Base-by-base conservation (phyloP, 108 stramenopile genomes). In the Skeletonema marinoi region DNA sequence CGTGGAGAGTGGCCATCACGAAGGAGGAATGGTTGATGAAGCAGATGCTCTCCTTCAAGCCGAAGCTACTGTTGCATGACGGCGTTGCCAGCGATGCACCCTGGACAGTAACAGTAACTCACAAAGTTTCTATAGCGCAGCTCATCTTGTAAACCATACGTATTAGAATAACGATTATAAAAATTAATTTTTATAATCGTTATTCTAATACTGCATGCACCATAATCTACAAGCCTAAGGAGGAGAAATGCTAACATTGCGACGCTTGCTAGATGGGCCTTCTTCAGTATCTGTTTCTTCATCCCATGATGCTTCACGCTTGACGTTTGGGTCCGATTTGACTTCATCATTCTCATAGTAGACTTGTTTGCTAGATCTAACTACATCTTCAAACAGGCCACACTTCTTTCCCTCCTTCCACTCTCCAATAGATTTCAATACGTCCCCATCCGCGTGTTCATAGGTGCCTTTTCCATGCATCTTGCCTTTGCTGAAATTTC, bases 391-490 rank as follows among this genome's bases (percentile, higher is more conserved):
- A 29, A 66, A 74, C 16, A 32, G 33, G 11, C 88, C 88, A 64
- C 86, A 73, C 13, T 84, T 61, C 9, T 65, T 33, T 46, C 84
- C 86, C 11, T 77, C 51, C 46, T 75, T 44, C 21, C 86, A 75
- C 32, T 71, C 74, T 71, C 77, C 78, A 2, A 46, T 72, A 1
- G 50, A 51, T 51, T 51, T 51, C 3, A n/a, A 19, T 19, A 19
- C 7, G 17, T 51, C 67, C 10, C 56, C 67, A 32, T 48, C 56
- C 0, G 6, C 48, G n/a, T 31, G 32, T 19, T 30, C 54, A 19
- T 74, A 83, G 1, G 38, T 68, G 1, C 82, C 82, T 13, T 61
- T 39, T 0, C 82, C 82, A 73, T 83, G 48, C 17, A 66, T 42
- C 32, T 58, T 70, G 61, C 73, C 82, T 0, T 36, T 25, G 9